Evolutionary conservation across 1,139 yeast genomes (phyloP).

Genomic region (Geotrichum restrictum): DNA sequence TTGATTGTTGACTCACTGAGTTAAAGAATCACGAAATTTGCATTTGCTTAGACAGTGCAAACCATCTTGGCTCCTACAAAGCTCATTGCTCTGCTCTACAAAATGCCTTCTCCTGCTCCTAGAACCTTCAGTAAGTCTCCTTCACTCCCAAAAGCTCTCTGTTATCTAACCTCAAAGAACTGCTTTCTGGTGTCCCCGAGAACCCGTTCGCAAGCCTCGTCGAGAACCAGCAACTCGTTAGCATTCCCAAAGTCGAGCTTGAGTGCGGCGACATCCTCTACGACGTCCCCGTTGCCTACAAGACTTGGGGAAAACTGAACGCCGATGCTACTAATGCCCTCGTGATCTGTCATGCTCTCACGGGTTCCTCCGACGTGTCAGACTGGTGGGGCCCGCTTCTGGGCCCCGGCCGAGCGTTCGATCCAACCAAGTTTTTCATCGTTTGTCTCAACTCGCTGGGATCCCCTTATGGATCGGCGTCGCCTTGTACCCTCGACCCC

Average conservation of each 20-base stretch:
- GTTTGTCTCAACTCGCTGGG: constrained; percentile 88
- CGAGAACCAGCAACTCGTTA: constrained; percentile 73
- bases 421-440: constrained; percentile 79
- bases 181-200: constrained; percentile 44
- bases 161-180: constrained; percentile 23
- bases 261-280: constrained; percentile 77
- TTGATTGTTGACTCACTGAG: too few relatives aligned
- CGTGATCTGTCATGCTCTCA: constrained; percentile 89
- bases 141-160: not conserved
- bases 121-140: not conserved
- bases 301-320: constrained; percentile 88
- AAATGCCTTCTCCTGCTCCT: constrained; percentile 2
- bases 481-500: constrained; percentile 77
- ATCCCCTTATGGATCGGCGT: constrained; percentile 93
- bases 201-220: constrained; percentile 76
- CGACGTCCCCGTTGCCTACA: constrained; percentile 88
- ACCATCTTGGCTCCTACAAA: too few relatives aligned
- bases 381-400: constrained; percentile 98
- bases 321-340: constrained; percentile 64
- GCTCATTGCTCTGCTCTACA: too few relatives aligned
- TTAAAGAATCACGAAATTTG: too few relatives aligned
- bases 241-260: constrained; percentile 67
- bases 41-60: too few relatives aligned
- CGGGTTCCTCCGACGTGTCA: constrained; percentile 90
- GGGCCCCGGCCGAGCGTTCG: constrained; percentile 84